Evolutionary conservation across 2,329 filamentous ascomycete genomes (phyloP).

Genomic region (Verticillium isaacii): DNA sequence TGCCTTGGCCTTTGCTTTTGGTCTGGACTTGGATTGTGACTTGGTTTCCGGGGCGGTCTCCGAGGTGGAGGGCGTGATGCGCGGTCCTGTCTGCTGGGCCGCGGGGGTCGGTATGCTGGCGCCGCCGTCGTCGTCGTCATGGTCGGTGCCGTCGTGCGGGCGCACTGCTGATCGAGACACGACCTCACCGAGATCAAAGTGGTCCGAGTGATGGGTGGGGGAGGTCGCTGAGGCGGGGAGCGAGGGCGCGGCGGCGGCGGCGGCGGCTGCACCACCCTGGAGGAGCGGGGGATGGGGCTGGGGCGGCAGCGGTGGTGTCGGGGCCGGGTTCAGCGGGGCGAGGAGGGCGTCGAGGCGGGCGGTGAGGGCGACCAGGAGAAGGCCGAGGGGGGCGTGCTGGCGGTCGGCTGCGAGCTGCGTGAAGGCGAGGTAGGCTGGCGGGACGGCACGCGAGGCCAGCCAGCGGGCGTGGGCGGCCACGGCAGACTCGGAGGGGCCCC

Average conservation of each 20-base stretch:
- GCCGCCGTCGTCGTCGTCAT: neutral
- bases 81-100: neutral
- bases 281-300: neutral
- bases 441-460: slow-evolving; percentile 24
- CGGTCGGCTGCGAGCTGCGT: slow-evolving; percentile 66
- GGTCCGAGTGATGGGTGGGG: slow-evolving; percentile 3
- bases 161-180: slow-evolving; percentile 18
- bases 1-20: slow-evolving; percentile 16
- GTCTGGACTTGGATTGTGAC: neutral
- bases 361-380: slow-evolving; percentile 57
- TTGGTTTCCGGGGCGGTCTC: neutral
- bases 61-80: neutral
- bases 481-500: neutral
- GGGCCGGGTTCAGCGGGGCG: slow-evolving; percentile 19
- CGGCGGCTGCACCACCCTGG: neutral
- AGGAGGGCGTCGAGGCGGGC: slow-evolving; percentile 44
- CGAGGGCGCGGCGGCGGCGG: neutral
- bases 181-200: slow-evolving; percentile 20
- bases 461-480: slow-evolving; percentile 16
- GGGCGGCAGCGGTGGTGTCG: neutral
- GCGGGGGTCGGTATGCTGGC: too few species aligned
- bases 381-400: slow-evolving; percentile 67
- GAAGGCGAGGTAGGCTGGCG: slow-evolving; percentile 46
- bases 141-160: slow-evolving; percentile 4
- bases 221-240: too few species aligned